These are phyloP conservation scores for Cercospora zeina DNA, from an alignment of 2,329 filamentous ascomycete species.

Conservation along the genomic window DNA sequence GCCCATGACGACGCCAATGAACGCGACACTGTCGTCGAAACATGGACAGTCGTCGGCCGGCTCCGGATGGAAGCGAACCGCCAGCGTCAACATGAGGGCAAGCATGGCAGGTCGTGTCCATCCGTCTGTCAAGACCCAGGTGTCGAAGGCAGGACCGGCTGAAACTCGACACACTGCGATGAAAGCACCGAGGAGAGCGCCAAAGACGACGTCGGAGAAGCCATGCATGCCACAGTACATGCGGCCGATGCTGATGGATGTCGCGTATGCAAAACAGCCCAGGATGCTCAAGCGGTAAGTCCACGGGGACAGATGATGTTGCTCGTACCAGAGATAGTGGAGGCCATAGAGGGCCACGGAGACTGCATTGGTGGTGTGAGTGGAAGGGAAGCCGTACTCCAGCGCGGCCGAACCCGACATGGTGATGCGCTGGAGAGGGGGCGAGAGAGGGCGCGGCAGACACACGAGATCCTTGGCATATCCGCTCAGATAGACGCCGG, in stretches of 20 bases:
- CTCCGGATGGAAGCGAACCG: conserved; percentile 74
- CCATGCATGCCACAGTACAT: conserved; percentile 99
- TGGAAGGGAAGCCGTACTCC: conserved; percentile 96
- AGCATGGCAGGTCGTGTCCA: conserved; percentile 66
- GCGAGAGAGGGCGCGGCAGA: conserved; percentile 85
- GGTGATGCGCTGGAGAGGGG: conserved; percentile 88
- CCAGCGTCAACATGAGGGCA: conserved; percentile 67
- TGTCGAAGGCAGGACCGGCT: conserved; percentile 63
- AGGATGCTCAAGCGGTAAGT: conserved; percentile 46
- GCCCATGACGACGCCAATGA: conserved; percentile 86
- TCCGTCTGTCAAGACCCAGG: conserved; percentile 66
- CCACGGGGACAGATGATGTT: conserved; percentile 58
- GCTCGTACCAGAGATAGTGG: conserved; percentile 65
- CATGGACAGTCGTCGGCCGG: conserved; percentile 96
- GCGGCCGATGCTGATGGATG: conserved; percentile 85
- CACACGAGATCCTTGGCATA: conserved; percentile 94
- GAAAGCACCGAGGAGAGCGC: conserved; percentile 71
- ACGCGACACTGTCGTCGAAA: conserved; percentile 93
- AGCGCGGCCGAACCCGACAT: conserved; percentile 95
- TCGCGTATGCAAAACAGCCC: conserved; percentile 78
- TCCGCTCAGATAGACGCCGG: conserved; percentile 70
- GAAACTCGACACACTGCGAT: conserved; percentile 59
- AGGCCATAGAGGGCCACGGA: conserved; percentile 87
- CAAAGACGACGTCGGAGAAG: conserved; percentile 84
- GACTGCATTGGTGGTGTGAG: conserved; percentile 94